Evolutionary conservation across 768 basidiomycete genomes (phyloP).

Genomic region (Exsudoporus frostii): DNA sequence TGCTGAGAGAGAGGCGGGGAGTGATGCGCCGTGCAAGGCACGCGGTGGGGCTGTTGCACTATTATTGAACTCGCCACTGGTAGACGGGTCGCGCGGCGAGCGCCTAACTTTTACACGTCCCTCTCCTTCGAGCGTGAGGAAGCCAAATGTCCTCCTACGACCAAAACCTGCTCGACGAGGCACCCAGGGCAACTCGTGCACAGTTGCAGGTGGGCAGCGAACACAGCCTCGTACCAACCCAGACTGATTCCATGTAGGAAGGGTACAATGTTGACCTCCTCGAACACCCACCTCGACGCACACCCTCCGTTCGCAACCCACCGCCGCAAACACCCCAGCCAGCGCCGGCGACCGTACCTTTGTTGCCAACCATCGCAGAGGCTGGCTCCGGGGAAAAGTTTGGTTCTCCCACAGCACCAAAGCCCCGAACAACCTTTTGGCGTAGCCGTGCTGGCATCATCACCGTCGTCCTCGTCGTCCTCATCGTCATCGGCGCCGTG

Average conservation of each 20-base stretch:
- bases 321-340: conserved; percentile 10
- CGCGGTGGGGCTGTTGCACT: too few relatives aligned
- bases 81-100: too few relatives aligned
- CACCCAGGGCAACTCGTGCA: conserved; percentile 41
- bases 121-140: not conserved
- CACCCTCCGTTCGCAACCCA: conserved; percentile 17
- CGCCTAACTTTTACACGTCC: too few relatives aligned
- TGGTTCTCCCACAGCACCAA: not conserved
- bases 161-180: conserved; percentile 36
- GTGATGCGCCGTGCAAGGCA: too few relatives aligned
- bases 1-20: too few relatives aligned
- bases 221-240: conserved; percentile 11
- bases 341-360: conserved; percentile 9
- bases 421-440: conserved; percentile 41
- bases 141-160: conserved; percentile 37
- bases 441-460: conserved; percentile 45
- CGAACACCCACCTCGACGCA: conserved; percentile 25
- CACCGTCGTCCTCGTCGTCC: conserved; percentile 32
- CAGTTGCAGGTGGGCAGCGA: conserved; percentile 41
- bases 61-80: too few relatives aligned
- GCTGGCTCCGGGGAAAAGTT: conserved; percentile 13
- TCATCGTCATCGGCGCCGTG: conserved; percentile 48
- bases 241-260: conserved; percentile 34
- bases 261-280: conserved; percentile 53
- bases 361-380: conserved; percentile 10